Conservation (phyloP, 176 grass and related monocot species). For the Phoenix roebelenii region DNA sequence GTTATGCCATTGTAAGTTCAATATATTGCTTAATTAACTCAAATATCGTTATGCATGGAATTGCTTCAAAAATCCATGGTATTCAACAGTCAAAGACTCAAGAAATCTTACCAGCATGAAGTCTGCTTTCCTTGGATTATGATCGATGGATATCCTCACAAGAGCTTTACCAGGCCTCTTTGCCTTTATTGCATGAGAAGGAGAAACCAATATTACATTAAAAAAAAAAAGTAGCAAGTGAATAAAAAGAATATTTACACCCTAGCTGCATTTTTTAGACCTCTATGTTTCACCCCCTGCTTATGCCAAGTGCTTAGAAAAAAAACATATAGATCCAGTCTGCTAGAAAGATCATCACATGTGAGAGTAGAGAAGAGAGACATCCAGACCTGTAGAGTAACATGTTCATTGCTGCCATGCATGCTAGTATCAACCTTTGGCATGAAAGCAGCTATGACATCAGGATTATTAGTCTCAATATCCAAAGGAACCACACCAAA, state of each 20-base stretch:
- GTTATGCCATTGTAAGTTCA: too few species aligned
- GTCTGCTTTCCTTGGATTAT: slow-evolving; percentile 58
- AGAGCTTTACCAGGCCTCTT: slow-evolving; percentile 71
- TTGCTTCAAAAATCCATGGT: too few species aligned
- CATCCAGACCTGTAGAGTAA: slow-evolving; percentile 56
- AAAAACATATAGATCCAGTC: too few species aligned
- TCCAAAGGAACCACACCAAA: slow-evolving; percentile 76
- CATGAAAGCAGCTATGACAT: slow-evolving; percentile 67
- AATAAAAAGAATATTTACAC: neutral
- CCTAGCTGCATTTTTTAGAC: neutral
- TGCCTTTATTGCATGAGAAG: slow-evolving; percentile 38
- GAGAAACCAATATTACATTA: neutral
- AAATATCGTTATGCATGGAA: too few species aligned
- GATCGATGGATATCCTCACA: slow-evolving; percentile 51
- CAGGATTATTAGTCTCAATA: slow-evolving; percentile 86
- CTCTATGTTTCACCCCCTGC: neutral
- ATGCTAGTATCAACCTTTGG: slow-evolving; percentile 48
- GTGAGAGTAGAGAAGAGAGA: neutral
- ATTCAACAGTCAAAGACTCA: slow-evolving; percentile 11
- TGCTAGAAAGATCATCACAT: too few species aligned
- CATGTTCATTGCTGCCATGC: slow-evolving; percentile 28
- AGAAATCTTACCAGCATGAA: slow-evolving; percentile 67
- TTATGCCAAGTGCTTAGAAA: too few species aligned
- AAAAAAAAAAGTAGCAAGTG: slow-evolving; percentile 11
- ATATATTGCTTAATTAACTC: too few species aligned